Conservation (phyloP, 371 early-diverging fungal genomes). For the Syncephalis plumigaleata region DNA sequence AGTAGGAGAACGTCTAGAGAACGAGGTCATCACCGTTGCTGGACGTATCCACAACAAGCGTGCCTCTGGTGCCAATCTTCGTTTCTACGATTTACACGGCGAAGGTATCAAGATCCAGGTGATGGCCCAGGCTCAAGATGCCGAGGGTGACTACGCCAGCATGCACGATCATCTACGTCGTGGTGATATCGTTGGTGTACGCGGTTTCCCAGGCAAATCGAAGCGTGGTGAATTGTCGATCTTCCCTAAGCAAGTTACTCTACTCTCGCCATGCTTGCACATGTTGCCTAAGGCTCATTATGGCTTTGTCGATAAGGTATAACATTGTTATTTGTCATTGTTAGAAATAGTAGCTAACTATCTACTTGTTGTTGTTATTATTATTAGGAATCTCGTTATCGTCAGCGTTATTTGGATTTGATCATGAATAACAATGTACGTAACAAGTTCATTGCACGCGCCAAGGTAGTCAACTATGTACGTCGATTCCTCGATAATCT, state of each 20-base stretch:
- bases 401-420: constrained; percentile 94
- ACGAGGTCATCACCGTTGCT: constrained; percentile 56
- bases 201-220: constrained; percentile 13
- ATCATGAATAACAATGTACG: constrained; percentile 90
- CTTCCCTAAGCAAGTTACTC: constrained; percentile 62
- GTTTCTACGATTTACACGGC: constrained; percentile 90
- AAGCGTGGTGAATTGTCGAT: constrained; percentile 90
- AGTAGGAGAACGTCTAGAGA: constrained; percentile 52
- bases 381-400: constrained; percentile 30
- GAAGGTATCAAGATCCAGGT: constrained; percentile 92
- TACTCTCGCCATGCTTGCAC: constrained; percentile 82
- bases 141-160: constrained; percentile 61
- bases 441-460: constrained; percentile 74
- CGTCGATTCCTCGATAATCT: constrained; percentile 58
- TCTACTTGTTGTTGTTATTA: no score
- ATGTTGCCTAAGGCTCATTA: constrained; percentile 50
- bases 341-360: background rate
- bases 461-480: constrained; percentile 61
- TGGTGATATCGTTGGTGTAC: constrained; percentile 98
- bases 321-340: constrained; percentile 8
- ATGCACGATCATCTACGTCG: constrained; percentile 74
- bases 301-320: constrained; percentile 49
- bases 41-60: constrained; percentile 83
- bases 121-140: constrained; percentile 71
- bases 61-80: constrained; percentile 70